Evolutionary conservation across 2,329 filamentous ascomycete genomes (phyloP), one percentile per base, ranked within the genome.

Genomic region (Aspergillus brunneoviolaceus): DNA sequence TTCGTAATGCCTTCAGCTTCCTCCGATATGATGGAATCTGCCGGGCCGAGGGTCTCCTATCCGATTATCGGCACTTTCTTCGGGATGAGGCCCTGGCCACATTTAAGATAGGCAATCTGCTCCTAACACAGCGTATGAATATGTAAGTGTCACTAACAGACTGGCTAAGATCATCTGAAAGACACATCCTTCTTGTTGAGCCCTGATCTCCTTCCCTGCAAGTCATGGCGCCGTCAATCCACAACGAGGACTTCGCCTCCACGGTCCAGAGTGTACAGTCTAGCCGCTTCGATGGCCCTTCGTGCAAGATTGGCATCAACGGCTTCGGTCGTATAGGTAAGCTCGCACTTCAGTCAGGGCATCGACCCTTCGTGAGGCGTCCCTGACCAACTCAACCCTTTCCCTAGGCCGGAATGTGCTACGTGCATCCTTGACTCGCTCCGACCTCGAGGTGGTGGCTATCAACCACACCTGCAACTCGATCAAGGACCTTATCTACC

Each of bases 311-410:
- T 77, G 91, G 91, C 78, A 96, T 95, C 87, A 96, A 96, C 87
- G 92, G 92, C 79, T 96, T 96, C 84, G 92, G 92, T 82, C 91
- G 92, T 80, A 96, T 96, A 81, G 92, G 70, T 72, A 50, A 12
- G 61, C 59, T 25, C 11, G 1, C 14, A 14, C 51, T 10, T 1
- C 42, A 35, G 27, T 16, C 4, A 2, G n/a, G 7, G 21, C 6
- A 16, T 19, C 14, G 25, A 16, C 25, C 6, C n/a, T 21, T 21
- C 11, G 14, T 31, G 31, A 25, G 19, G 3, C 29, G 29, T 6
- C 16, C 12, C 5, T 5, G 25, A 29, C 7, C 19, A 31, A 14
- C n/a, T 33, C 5, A 11, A 39, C 2, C 51, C 49, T 45, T 59
- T 25, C 60, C 2, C 19, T 53, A 71, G 69, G 92, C 75, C 90